phyloP scores from a whole-genome alignment of 345 rosid genomes.

The Hibiscus mutabilis region DNA sequence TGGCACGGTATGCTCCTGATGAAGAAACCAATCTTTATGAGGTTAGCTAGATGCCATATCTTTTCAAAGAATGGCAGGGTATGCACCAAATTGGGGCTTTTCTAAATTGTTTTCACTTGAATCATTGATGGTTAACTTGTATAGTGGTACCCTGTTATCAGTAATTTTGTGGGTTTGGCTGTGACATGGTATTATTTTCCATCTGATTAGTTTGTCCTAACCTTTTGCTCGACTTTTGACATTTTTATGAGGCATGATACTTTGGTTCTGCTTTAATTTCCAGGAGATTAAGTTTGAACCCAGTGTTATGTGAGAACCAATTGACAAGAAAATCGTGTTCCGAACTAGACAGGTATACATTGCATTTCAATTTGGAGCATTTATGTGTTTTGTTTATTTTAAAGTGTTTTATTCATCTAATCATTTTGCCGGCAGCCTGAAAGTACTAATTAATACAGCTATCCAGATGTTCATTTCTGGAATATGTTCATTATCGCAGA shows the following conservation, averaged over 20 bases:
- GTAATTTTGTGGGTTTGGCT: background rate
- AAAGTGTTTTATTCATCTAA: no score
- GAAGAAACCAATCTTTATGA: slow-evolving; percentile 65
- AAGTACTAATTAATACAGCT: no score
- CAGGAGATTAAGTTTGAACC: no score
- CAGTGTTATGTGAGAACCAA: no score
- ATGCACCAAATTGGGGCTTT: background rate
- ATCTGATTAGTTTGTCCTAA: background rate
- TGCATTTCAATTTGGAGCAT: background rate
- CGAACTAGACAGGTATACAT: no score
- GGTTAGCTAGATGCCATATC: slow-evolving; percentile 29
- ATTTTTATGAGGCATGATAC: background rate
- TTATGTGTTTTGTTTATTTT: no score
- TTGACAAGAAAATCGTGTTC: no score
- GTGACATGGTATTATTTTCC: background rate
- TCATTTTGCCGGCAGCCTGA: no score
- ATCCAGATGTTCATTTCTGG: no score
- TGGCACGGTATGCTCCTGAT: slow-evolving; percentile 58
- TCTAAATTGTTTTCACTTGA: background rate
- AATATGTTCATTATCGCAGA: no score
- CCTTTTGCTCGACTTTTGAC: background rate
- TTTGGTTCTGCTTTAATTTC: no score
- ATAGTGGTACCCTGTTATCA: background rate
- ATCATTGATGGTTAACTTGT: background rate
- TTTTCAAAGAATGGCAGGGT: no score